Percentiles rank a stretch among this genome's conserved stretches.
These are phyloP conservation scores for Dendryphion nanum DNA, from an alignment of 2,329 filamentous ascomycete species.

Conservation along the genomic window DNA sequence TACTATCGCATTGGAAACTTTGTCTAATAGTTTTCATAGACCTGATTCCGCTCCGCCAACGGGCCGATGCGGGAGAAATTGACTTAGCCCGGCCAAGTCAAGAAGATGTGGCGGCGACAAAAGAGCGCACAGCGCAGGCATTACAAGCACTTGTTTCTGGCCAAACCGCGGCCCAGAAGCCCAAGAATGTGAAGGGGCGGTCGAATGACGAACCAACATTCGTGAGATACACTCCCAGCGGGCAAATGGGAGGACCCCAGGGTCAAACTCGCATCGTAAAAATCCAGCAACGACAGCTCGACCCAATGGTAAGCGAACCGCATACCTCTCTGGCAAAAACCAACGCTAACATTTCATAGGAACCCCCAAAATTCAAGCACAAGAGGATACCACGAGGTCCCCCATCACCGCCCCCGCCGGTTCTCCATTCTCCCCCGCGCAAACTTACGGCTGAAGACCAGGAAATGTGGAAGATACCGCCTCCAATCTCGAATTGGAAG, in stretches of 20 bases:
- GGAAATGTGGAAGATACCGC: constrained; percentile 90
- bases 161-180: constrained; percentile 87
- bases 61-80: constrained; percentile 89
- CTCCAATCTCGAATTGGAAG: constrained; percentile 97
- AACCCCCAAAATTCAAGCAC: constrained; percentile 97
- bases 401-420: constrained; percentile 85
- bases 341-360: too few relatives aligned
- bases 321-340: too few relatives aligned
- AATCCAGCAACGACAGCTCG: constrained; percentile 89
- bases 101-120: constrained; percentile 79
- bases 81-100: constrained; percentile 80
- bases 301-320: too few relatives aligned
- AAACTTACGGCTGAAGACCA: constrained; percentile 97
- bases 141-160: constrained; percentile 78
- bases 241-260: constrained; percentile 87
- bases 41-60: constrained; percentile 87
- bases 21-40: too few relatives aligned
- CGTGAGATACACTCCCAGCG: constrained; percentile 91
- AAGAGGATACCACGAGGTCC: constrained; percentile 96
- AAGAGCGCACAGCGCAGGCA: constrained; percentile 85
- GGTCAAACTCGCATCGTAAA: constrained; percentile 97
- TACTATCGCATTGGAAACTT: too few relatives aligned
- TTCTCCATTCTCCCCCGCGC: constrained; percentile 91
- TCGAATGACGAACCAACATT: constrained; percentile 83
- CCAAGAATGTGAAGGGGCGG: constrained; percentile 88